These are phyloP conservation scores for Flaveria sonorensis DNA, from an alignment of 129 eudicot genomes.

Conservation along the genomic window DNA sequence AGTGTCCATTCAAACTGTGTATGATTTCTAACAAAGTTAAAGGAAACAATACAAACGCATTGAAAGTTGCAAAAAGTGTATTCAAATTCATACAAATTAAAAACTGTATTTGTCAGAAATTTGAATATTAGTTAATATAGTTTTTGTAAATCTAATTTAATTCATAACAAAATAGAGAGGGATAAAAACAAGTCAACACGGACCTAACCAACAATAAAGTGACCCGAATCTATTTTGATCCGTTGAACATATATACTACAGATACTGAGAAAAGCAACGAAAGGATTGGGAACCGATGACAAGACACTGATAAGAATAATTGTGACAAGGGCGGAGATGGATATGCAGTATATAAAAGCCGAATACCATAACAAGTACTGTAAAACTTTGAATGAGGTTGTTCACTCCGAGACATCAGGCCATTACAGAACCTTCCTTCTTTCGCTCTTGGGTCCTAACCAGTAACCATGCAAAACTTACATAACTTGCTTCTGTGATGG, in stretches of 20 bases:
- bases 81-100: too few species aligned
- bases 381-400: slow-evolving; percentile 66
- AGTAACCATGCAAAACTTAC: neutral
- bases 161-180: too few species aligned
- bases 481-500: neutral
- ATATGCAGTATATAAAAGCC: slow-evolving; percentile 72
- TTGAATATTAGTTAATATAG: too few species aligned
- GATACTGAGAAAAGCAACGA: slow-evolving; percentile 71
- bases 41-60: too few species aligned
- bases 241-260: neutral
- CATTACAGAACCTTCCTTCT: slow-evolving; percentile 65
- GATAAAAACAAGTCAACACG: too few species aligned
- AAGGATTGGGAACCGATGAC: slow-evolving; percentile 83
- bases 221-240: too few species aligned
- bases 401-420: slow-evolving; percentile 81
- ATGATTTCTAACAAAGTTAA: too few species aligned
- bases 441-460: slow-evolving; percentile 62
- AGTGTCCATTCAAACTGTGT: too few species aligned
- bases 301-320: slow-evolving; percentile 57
- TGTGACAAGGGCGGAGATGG: slow-evolving; percentile 74
- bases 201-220: too few species aligned
- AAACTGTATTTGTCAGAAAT: too few species aligned
- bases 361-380: slow-evolving; percentile 67
- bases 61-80: too few species aligned
- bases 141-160: too few species aligned